Conservation (phyloP, 345 rosid species). For the Hibiscus mutabilis region DNA sequence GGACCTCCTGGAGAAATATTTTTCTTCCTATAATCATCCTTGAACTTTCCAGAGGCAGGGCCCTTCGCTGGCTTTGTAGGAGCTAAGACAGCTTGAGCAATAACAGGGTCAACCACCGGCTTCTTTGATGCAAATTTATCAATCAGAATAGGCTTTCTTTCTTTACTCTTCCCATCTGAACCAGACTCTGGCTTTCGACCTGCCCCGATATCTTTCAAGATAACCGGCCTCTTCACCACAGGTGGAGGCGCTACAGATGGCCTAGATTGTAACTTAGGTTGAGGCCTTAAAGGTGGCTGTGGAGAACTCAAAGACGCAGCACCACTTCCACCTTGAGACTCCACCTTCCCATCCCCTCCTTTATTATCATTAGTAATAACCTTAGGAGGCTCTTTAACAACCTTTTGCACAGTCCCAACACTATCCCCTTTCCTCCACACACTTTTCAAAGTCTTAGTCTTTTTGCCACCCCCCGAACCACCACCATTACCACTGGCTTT, state of each 20-base stretch:
- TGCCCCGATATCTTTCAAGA: constrained; percentile 79
- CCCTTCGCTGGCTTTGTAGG: constrained; percentile 77
- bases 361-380: constrained; percentile 19
- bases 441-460: constrained; percentile 69
- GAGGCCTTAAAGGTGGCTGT: constrained; percentile 57
- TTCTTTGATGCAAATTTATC: constrained; percentile 90
- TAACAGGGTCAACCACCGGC: constrained; percentile 56
- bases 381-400: constrained; percentile 54
- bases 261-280: constrained; percentile 63
- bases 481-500: constrained; percentile 18
- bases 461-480: constrained; percentile 29
- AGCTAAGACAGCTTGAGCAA: constrained; percentile 64
- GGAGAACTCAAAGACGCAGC: constrained; percentile 30
- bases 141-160: constrained; percentile 77
- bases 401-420: too few relatives aligned
- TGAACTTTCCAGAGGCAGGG: constrained; percentile 66
- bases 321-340: constrained; percentile 27
- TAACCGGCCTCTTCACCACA: constrained; percentile 47
- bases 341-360: constrained; percentile 24
- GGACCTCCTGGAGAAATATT: constrained; percentile 45
- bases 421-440: too few relatives aligned
- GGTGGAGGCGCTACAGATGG: constrained; percentile 65
- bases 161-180: constrained; percentile 43
- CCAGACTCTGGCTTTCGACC: constrained; percentile 42
- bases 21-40: constrained; percentile 59